Evolutionary conservation across 2,329 filamentous ascomycete genomes (phyloP), one percentile per base, ranked within the genome.

Genomic region (Penicillium decumbens): DNA sequence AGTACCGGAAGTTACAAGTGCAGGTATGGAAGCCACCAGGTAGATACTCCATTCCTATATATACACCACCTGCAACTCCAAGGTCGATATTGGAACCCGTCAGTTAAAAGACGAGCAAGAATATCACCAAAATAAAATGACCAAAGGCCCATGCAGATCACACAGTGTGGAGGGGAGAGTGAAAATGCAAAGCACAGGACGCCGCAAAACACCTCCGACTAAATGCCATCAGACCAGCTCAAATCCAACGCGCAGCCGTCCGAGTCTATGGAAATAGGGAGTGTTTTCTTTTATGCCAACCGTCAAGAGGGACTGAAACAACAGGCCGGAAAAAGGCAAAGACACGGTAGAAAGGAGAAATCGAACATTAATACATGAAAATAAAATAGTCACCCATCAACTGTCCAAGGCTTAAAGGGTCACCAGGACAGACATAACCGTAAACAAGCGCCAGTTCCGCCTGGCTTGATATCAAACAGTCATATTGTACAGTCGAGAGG

Each of bases 401-500:
- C 20, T 10, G 4, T 33, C 23, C 27, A 47, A 45, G 30, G 23
- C 27, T 1, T 15, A 57, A 51, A 50, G 38, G 50, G 51, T 57
- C 58, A 61, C 60, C 61, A 61, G 55, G 58, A 63, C 46, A 62
- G 53, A 56, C 58, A 61, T 59, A 59, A 59, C 53, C 50, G 49
- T 55, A 45, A 53, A 59, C 47, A 63, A 59, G 61, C 55, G 63
- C 68, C 66, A 61, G 56, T 56, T 65, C 66, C 61, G 59, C 63
- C 61, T 65, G 59, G 60, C 63, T 62, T 66, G 61, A 64, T 69
- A 66, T 68, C 58, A 58, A 61, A 64, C 55, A 65, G 59, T 63
- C 56, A 65, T 71, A 69, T 70, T 63, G 64, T 71, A 71, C 67
- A 71, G 58, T 66, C 59, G 51, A 48, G 62, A 63, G 59, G 57